phyloP scores from a whole-genome alignment of 305 asterid genomes.

The Striga hermonthica region DNA sequence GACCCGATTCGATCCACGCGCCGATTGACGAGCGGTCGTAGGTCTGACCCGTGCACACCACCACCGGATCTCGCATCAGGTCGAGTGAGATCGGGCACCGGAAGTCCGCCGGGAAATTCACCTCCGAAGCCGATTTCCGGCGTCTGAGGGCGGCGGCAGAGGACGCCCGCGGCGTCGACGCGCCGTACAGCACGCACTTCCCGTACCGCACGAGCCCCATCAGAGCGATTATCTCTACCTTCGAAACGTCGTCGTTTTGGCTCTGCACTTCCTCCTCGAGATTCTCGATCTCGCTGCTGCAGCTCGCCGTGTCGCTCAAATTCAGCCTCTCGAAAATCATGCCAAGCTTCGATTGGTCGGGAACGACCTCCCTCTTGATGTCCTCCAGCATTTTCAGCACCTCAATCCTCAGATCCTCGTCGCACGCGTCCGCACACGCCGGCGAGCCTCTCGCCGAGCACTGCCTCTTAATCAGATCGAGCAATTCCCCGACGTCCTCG shows the following conservation, averaged over 20 bases:
- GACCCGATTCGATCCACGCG: constrained; percentile 85
- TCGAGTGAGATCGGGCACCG: constrained; percentile 86
- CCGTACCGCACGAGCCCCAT: constrained; percentile 83
- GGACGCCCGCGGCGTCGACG: constrained; percentile 51
- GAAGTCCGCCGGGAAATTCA: constrained; percentile 66
- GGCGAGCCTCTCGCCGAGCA: constrained; percentile 44
- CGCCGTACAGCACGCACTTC: constrained; percentile 84
- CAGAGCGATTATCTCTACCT: constrained; percentile 55
- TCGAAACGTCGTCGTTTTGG: constrained; percentile 54
- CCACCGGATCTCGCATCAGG: constrained; percentile 86
- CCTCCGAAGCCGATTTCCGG: constrained; percentile 53
- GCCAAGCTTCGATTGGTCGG: constrained; percentile 46
- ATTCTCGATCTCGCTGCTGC: constrained; percentile 64
- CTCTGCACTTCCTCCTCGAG: constrained; percentile 66
- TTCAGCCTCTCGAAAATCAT: constrained; percentile 48
- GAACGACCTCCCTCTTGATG: constrained; percentile 61
- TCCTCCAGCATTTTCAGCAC: constrained; percentile 58
- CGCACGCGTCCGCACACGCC: constrained; percentile 40
- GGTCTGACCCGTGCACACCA: constrained; percentile 87
- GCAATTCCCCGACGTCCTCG: constrained; percentile 60
- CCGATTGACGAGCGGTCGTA: constrained; percentile 69
- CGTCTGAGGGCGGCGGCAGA: constrained; percentile 31
- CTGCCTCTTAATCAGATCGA: constrained; percentile 62
- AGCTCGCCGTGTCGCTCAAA: constrained; percentile 53
- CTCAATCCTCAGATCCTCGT: constrained; percentile 42